phyloP scores from a whole-genome alignment of 2,329 filamentous ascomycete species.

The Sporothrix brunneoviolacea region DNA sequence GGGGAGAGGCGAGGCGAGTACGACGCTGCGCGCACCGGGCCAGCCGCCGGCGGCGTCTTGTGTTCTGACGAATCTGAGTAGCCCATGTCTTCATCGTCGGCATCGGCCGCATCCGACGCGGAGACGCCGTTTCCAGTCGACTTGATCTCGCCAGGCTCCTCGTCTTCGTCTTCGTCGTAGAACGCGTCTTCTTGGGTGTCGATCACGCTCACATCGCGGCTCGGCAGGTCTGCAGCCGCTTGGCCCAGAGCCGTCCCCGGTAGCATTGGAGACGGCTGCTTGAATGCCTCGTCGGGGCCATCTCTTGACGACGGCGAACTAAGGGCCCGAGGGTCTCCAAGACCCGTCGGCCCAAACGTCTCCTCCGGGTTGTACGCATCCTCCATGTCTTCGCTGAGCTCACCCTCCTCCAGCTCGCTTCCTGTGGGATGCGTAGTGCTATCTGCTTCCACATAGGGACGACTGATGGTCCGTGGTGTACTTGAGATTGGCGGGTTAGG shows the following conservation, averaged over 20 bases:
- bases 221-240: conserved; percentile 9
- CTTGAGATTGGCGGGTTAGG: not conserved
- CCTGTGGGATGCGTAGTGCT: too few relatives aligned
- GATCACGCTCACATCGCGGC: conserved; percentile 19
- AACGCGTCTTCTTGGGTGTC: conserved; percentile 19
- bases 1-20: conserved; percentile 17
- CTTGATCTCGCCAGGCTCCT: conserved; percentile 13
- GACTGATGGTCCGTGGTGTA: not conserved
- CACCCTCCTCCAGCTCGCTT: conserved; percentile 59
- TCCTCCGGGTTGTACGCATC: conserved; percentile 12
- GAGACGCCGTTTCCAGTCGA: conserved; percentile 8
- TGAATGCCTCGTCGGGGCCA: not conserved
- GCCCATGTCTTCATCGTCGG: conserved; percentile 17
- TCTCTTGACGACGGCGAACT: not conserved
- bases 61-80: conserved; percentile 13
- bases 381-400: conserved; percentile 64
- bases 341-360: not conserved
- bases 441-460: too few relatives aligned
- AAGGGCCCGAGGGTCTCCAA: not conserved
- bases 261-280: not conserved
- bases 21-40: conserved; percentile 8
- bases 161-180: conserved; percentile 19
- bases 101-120: conserved; percentile 12
- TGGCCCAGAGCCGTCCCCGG: not conserved
- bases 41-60: not conserved